phyloP scores from a whole-genome alignment of 2,329 filamentous ascomycete species.

The Aspergillus tamarii region DNA sequence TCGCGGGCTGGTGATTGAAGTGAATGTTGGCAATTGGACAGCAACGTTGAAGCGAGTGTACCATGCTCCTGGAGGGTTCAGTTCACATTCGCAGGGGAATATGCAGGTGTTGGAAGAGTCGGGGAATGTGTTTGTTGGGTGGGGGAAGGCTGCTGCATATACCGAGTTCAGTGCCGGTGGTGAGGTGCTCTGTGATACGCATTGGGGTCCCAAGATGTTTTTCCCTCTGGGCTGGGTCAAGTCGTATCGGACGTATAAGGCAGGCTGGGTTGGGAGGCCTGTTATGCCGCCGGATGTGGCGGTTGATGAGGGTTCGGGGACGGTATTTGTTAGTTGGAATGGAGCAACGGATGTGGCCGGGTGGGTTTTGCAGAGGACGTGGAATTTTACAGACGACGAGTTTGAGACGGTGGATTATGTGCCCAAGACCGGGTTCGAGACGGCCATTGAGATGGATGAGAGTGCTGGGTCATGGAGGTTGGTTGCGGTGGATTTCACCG shows the following conservation, averaged over 20 bases:
- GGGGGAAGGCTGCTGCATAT: constrained; percentile 35
- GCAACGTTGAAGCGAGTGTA: constrained; percentile 24
- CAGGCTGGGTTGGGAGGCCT: constrained; percentile 24
- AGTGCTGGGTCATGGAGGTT: constrained; percentile 22
- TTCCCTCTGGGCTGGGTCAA: constrained; percentile 22
- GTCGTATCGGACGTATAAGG: constrained; percentile 36
- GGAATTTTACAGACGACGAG: not conserved
- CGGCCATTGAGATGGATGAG: constrained; percentile 15
- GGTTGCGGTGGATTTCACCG: constrained; percentile 23
- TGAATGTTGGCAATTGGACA: constrained; percentile 20
- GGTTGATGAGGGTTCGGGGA: constrained; percentile 7
- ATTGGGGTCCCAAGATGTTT: constrained; percentile 27
- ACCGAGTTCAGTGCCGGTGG: constrained; percentile 35
- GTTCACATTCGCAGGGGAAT: constrained; percentile 28
- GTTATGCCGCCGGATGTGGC: constrained; percentile 23
- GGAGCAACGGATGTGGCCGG: constrained; percentile 37
- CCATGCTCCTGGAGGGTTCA: not conserved
- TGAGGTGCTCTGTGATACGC: constrained; percentile 32
- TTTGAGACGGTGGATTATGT: not conserved
- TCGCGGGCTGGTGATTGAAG: constrained; percentile 26
- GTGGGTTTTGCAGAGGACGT: not conserved
- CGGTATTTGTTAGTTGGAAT: constrained; percentile 45
- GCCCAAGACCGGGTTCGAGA: constrained; percentile 6
- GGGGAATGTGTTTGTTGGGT: constrained; percentile 33
- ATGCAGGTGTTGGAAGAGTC: constrained; percentile 22